Evolutionary conservation across 192 early-diverging fungal genomes (phyloP).

Genomic region (Dissophora ornata): DNA sequence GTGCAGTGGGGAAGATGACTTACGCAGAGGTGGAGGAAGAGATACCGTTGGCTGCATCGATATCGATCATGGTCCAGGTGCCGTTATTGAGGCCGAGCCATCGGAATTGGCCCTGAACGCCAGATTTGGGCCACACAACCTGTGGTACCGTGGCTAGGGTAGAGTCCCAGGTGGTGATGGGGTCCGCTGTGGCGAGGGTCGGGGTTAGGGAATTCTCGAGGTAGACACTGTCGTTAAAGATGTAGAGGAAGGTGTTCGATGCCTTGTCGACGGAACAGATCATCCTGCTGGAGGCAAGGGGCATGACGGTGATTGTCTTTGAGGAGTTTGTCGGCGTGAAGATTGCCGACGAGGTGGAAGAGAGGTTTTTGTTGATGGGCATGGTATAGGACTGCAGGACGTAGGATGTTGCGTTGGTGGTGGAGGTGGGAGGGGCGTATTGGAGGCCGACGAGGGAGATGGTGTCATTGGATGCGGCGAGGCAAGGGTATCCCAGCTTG

Average conservation of each 20-base stretch:
- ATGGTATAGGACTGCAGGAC: constrained; percentile 34
- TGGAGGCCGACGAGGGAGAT: constrained; percentile 36
- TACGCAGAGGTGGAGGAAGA: constrained; percentile 24
- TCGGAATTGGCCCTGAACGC: constrained; percentile 21
- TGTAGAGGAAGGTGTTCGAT: constrained; percentile 36
- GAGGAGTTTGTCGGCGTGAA: not conserved
- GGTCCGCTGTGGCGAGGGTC: constrained; percentile 1
- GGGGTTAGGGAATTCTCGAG: constrained; percentile 23
- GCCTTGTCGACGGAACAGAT: constrained; percentile 29
- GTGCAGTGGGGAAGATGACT: not conserved
- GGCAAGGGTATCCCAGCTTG: constrained; percentile 46
- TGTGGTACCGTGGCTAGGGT: constrained; percentile 7
- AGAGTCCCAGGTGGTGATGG: constrained; percentile 23
- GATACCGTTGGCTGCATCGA: constrained; percentile 17
- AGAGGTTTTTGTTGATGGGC: not conserved
- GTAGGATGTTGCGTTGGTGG: constrained; percentile 8
- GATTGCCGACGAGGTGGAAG: not conserved
- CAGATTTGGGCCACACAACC: constrained; percentile 9
- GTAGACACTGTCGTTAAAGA: constrained; percentile 43
- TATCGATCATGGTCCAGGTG: constrained; percentile 21
- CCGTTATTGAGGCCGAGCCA: constrained; percentile 33
- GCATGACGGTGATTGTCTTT: not conserved
- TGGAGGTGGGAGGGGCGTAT: not conserved
- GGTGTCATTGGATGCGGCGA: constrained; percentile 12
- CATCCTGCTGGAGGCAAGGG: constrained; percentile 24